Evolutionary conservation across 2,329 filamentous ascomycete species (phyloP).

Genomic region (Penicillium crustosum): DNA sequence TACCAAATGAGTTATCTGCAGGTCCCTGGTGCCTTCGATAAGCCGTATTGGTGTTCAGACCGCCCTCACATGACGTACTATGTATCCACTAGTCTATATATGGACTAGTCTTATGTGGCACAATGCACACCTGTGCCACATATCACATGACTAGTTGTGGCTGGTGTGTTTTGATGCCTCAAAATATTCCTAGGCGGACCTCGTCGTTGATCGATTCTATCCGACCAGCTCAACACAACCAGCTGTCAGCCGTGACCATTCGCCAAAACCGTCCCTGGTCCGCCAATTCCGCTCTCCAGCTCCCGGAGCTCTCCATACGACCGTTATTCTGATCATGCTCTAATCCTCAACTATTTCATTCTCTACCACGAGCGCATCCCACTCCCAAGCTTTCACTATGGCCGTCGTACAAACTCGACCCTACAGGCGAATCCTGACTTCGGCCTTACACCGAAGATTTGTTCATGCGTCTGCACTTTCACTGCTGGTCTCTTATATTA

Average conservation of each 20-base stretch:
- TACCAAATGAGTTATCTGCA: constrained; percentile 17
- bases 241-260: constrained; percentile 6
- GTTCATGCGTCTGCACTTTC: constrained; percentile 71
- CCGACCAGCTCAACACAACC: constrained; percentile 12
- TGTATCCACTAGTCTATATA: constrained; percentile 12
- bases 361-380: constrained; percentile 28
- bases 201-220: constrained; percentile 13
- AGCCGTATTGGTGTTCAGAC: constrained; percentile 25
- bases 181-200: constrained; percentile 27
- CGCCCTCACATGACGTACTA: constrained; percentile 32
- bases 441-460: constrained; percentile 83
- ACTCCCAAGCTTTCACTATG: constrained; percentile 34
- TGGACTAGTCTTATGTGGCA: constrained; percentile 14
- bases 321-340: constrained; percentile 24
- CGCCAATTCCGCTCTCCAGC: constrained; percentile 4
- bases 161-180: constrained; percentile 39
- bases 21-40: constrained; percentile 24
- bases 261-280: constrained; percentile 7
- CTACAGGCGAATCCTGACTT: constrained; percentile 89
- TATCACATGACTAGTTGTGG: constrained; percentile 31
- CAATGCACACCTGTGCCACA: background rate
- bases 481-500: constrained; percentile 68
- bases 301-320: constrained; percentile 12
- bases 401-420: constrained; percentile 42
- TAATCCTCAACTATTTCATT: constrained; percentile 18